Evolutionary conservation across 148 eudicot genomes (phyloP).

Genomic region (Diospyros lotus): DNA sequence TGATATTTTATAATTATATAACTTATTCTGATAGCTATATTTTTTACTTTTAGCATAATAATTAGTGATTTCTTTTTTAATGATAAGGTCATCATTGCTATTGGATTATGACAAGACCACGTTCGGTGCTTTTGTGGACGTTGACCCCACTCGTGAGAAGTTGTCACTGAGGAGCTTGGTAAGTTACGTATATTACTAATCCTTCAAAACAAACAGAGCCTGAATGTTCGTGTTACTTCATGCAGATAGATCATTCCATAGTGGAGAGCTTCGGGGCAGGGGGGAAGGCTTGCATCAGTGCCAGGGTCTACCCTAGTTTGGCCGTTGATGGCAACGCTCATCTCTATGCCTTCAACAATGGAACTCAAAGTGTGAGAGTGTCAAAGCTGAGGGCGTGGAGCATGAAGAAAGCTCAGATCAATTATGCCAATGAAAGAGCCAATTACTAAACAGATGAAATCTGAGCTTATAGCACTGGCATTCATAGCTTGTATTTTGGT

Average conservation of each 20-base stretch:
- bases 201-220: background rate
- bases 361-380: constrained; percentile 34
- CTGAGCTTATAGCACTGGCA: too few species aligned
- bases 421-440: background rate
- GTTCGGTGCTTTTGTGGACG: constrained; percentile 18
- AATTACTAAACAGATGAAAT: too few species aligned
- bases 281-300: constrained; percentile 55
- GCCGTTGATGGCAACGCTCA: constrained; percentile 38
- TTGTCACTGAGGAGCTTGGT: constrained; percentile 21
- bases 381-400: constrained; percentile 50
- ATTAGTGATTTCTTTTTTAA: background rate
- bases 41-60: background rate
- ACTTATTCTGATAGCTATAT: background rate
- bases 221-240: background rate
- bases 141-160: constrained; percentile 10
- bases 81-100: background rate
- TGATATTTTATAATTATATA: background rate
- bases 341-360: constrained; percentile 52
- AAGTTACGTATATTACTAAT: background rate
- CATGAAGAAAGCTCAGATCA: constrained; percentile 40
- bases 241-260: constrained; percentile 66
- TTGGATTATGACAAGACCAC: constrained; percentile 14
- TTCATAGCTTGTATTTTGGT: too few species aligned
- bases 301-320: constrained; percentile 62
- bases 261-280: constrained; percentile 58